Percentiles rank a stretch among this genome's conserved stretches.
phyloP scores from a whole-genome alignment of 2,329 filamentous ascomycete genomes.

The Aspergillus ochraceoroseus region DNA sequence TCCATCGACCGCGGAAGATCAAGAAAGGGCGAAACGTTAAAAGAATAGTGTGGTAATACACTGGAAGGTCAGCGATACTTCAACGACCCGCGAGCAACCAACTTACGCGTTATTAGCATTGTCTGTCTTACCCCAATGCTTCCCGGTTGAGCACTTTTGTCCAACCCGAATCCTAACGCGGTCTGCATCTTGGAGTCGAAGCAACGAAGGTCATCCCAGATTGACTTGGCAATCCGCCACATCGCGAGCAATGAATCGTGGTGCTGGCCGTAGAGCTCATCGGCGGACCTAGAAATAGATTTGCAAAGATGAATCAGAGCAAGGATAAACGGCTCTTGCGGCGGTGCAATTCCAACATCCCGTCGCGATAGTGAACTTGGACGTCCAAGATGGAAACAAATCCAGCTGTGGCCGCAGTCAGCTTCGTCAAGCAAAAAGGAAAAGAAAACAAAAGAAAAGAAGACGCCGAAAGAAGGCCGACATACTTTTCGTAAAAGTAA shows the following conservation, averaged over 20 bases:
- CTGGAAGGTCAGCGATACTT: slow-evolving; percentile 20
- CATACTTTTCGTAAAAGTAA: slow-evolving; percentile 45
- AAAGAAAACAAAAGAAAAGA: no score
- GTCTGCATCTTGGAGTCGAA: slow-evolving; percentile 28
- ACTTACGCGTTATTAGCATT: slow-evolving; percentile 41
- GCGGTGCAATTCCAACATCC: slow-evolving; percentile 36
- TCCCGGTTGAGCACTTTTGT: slow-evolving; percentile 36
- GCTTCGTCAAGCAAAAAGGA: no score
- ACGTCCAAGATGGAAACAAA: slow-evolving; percentile 43
- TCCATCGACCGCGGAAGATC: slow-evolving; percentile 43
- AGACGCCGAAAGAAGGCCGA: background rate
- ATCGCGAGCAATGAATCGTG: slow-evolving; percentile 40
- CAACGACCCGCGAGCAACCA: background rate
- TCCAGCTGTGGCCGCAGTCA: slow-evolving; percentile 35
- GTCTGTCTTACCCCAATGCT: slow-evolving; percentile 41
- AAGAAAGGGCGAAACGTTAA: slow-evolving; percentile 46
- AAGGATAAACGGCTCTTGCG: slow-evolving; percentile 40
- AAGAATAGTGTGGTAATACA: slow-evolving; percentile 44
- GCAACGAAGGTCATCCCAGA: slow-evolving; percentile 29
- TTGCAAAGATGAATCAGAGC: slow-evolving; percentile 38
- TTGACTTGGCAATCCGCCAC: slow-evolving; percentile 35
- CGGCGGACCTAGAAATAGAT: slow-evolving; percentile 40
- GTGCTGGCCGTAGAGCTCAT: slow-evolving; percentile 41
- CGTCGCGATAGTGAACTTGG: slow-evolving; percentile 40
- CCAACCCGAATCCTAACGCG: slow-evolving; percentile 33